Evolutionary conservation across 1,284 basidiomycete genomes (phyloP), one percentile per base, ranked within the genome.

Genomic region (Puccinia brachypodii): DNA sequence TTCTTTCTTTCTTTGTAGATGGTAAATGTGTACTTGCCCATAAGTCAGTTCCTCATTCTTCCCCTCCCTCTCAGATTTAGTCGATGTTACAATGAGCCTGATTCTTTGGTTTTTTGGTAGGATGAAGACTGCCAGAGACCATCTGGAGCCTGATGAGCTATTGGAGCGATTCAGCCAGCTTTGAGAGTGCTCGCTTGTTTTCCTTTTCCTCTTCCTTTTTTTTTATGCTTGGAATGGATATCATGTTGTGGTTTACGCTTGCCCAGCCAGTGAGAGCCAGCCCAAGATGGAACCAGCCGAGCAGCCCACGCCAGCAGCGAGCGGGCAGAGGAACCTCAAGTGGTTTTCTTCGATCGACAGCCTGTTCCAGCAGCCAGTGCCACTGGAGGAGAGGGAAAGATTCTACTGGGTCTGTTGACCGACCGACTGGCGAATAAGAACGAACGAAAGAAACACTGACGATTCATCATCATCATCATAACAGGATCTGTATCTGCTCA

Each of bases 311-410:
- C 28, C 42, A 6, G 38, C 14, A 28, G 9, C 44, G 0, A 64
- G 13, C 40, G 40, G 11, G 6, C 53, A 40, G 0, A 47, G 40
- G 31, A 76, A 38, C 47, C 58, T 76, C 56, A 81, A 81, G 40
- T 81, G 78, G 78, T 81, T 74, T 33, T 56, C 71, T n/a, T 73
- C 42, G 58, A 81, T 81, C 60, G 58, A 81, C 28, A 69, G 40
- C 11, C 47, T 60, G 19, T 71, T 81, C 28, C 60, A 71, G 36
- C 40, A 74, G 11, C 58, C 47, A 22, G 64, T 81, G 3, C 53
- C 69, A 73, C 28, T n/a, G 28, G 71, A 81, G n/a, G 16, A 22
- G 7, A 71, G 78, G 31, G 78, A 81, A 33, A 47, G 78, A 42
- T 81, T 81, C 38, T 81, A 74, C 60, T 38, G 64, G 44, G 78